Conservation (phyloP, 1,139 yeast species). For the Tardiomyces blankii region DNA sequence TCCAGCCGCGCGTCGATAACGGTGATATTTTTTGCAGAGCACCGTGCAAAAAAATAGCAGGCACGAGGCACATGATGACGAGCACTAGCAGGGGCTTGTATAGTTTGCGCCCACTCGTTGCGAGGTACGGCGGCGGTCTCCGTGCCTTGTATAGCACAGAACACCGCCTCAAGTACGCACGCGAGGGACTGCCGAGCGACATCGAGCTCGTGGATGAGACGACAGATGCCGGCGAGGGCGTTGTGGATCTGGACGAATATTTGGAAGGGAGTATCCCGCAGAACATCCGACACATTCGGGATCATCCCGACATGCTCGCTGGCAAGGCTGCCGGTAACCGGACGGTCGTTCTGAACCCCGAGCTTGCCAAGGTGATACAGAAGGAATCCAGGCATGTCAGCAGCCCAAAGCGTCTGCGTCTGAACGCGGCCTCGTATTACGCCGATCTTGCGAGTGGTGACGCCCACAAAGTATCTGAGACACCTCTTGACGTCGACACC, state of each 20-base stretch:
- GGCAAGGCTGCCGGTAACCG: not conserved
- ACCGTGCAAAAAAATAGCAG: too few relatives aligned
- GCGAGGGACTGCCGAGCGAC: not conserved
- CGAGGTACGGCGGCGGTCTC: too few relatives aligned
- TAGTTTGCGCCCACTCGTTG: too few relatives aligned
- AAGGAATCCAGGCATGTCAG: slow-evolving; percentile 9
- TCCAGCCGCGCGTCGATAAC: too few relatives aligned
- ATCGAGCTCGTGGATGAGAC: not conserved
- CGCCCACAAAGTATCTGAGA: slow-evolving; percentile 23
- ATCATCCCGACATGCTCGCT: not conserved
- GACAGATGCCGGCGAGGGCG: not conserved
- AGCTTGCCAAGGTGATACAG: slow-evolving; percentile 11
- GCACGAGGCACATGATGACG: too few relatives aligned
- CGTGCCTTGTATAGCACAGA: not conserved
- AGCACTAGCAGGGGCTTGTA: too few relatives aligned
- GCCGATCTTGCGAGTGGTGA: slow-evolving; percentile 13
- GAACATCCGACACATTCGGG: not conserved
- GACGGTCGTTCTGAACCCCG: slow-evolving; percentile 7
- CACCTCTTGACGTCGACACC: slow-evolving; percentile 62
- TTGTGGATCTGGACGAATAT: not conserved
- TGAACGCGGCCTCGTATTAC: slow-evolving; percentile 17
- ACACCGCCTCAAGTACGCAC: not conserved
- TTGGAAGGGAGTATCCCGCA: not conserved
- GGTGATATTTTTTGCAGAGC: too few relatives aligned
- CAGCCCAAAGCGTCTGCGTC: slow-evolving; percentile 18